phyloP scores from a whole-genome alignment of 176 grass and related monocot species.

The Musa itinerans region DNA sequence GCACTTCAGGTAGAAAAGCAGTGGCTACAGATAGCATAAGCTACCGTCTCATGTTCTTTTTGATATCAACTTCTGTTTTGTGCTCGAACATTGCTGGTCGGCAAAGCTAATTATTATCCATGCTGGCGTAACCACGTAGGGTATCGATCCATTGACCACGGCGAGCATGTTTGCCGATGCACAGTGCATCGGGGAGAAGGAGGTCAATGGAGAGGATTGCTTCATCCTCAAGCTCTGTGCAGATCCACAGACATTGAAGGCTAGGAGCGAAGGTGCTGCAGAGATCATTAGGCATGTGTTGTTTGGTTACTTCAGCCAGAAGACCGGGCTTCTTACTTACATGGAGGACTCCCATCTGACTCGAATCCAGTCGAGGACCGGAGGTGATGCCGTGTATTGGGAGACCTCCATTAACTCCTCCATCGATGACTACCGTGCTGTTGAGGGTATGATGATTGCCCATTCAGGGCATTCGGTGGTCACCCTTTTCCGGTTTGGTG shows the following conservation, averaged over 20 bases:
- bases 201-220: background rate
- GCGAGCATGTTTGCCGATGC: background rate
- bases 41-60: background rate
- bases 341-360: background rate
- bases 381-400: background rate
- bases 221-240: constrained; percentile 1
- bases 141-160: background rate
- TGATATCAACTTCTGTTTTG: background rate
- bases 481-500: constrained; percentile 4
- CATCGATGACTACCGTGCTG: background rate
- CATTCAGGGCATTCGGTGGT: background rate
- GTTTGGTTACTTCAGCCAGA: constrained; percentile 4
- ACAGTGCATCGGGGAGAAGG: background rate
- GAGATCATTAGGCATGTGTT: constrained; percentile 6
- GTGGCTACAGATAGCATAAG: background rate
- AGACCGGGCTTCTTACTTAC: background rate
- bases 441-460: background rate
- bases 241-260: background rate
- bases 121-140: background rate
- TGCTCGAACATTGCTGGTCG: background rate
- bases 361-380: background rate
- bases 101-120: background rate
- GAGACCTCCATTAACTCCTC: constrained; percentile 1
- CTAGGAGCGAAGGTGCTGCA: background rate
- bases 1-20: background rate